phyloP scores from a whole-genome alignment of 768 basidiomycete species.

The Mrakia frigida region DNA sequence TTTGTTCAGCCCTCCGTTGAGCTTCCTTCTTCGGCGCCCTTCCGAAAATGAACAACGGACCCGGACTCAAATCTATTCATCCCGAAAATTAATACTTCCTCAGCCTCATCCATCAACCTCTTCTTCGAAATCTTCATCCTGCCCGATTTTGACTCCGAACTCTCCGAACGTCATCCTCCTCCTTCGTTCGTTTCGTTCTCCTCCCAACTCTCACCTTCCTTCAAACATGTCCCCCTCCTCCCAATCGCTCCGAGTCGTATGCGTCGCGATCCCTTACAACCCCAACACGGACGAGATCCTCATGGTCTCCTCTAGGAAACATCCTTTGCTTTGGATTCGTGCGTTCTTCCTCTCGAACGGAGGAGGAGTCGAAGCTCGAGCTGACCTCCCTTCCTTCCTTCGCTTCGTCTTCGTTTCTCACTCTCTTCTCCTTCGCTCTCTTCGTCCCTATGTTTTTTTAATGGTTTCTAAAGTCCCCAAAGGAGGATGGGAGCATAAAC shows the following conservation, averaged over 20 bases:
- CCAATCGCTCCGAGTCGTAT: constrained; percentile 20
- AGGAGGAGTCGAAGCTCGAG: background rate
- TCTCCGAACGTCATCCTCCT: no score
- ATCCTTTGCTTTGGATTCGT: constrained; percentile 18
- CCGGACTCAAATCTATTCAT: no score
- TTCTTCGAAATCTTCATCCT: no score
- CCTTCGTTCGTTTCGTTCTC: background rate
- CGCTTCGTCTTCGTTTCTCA: background rate
- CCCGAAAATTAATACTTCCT: no score
- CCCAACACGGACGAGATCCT: background rate
- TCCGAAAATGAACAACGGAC: no score
- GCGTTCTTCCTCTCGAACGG: background rate
- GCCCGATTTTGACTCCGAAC: no score
- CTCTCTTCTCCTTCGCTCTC: no score
- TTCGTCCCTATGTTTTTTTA: background rate
- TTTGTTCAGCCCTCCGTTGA: no score
- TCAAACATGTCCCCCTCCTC: background rate
- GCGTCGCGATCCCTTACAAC: constrained; percentile 26
- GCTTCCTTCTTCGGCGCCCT: no score
- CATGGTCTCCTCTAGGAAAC: constrained; percentile 19
- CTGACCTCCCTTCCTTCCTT: background rate
- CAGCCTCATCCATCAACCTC: no score
- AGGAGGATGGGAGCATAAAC: constrained; percentile 12
- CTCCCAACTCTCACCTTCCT: background rate
- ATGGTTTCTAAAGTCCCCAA: constrained; percentile 14